These are phyloP conservation scores for Pseudofabraea citricarpa DNA, from an alignment of 2,329 filamentous ascomycete genomes.

Conservation along the genomic window DNA sequence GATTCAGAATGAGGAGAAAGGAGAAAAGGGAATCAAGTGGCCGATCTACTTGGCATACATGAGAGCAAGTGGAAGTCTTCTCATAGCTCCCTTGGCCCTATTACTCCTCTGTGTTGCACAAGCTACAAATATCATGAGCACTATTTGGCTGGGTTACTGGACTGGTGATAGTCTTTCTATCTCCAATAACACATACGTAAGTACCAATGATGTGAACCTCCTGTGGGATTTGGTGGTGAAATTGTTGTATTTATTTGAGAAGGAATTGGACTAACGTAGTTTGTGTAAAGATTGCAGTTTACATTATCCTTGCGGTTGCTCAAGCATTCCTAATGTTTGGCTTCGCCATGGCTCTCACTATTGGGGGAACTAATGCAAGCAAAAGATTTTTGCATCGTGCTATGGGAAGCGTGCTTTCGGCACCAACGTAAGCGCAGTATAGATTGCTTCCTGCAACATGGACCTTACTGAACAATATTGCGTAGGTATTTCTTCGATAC, in stretches of 20 bases:
- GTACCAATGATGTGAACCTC: neutral
- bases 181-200: conserved; percentile 36
- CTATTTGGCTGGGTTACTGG: conserved; percentile 93
- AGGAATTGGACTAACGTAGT: neutral
- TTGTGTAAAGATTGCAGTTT: conserved; percentile 52
- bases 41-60: conserved; percentile 62
- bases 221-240: neutral
- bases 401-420: conserved; percentile 65
- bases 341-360: conserved; percentile 71
- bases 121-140: conserved; percentile 80
- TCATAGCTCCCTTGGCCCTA: conserved; percentile 51
- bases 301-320: conserved; percentile 60
- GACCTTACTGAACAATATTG: conserved; percentile 43
- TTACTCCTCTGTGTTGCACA: conserved; percentile 57
- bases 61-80: conserved; percentile 51
- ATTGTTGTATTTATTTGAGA: neutral
- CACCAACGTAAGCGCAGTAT: conserved; percentile 52
- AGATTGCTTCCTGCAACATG: neutral
- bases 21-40: conserved; percentile 53
- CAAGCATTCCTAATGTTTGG: conserved; percentile 71
- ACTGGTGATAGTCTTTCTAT: conserved; percentile 72
- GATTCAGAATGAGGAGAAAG: conserved; percentile 71
- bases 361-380: conserved; percentile 73
- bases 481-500: conserved; percentile 71
- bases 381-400: conserved; percentile 74